Conservation (phyloP, 768 basidiomycete species). For the Russula sp. region DNA sequence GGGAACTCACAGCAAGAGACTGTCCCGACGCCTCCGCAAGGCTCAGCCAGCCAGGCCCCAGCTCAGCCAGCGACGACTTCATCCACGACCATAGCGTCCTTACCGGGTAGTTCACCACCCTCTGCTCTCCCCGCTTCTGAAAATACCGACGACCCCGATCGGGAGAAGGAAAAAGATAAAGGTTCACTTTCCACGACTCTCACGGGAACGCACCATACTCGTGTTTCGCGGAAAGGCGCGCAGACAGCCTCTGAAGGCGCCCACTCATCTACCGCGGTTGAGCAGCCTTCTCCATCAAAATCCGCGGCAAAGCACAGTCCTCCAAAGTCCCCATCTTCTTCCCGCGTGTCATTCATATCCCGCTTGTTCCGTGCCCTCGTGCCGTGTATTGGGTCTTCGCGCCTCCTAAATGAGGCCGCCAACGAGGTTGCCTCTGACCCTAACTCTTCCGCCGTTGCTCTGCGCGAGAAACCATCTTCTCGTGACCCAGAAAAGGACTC, state of each 20-base stretch:
- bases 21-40: conserved; percentile 29
- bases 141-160: conserved; percentile 39
- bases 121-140: conserved; percentile 36
- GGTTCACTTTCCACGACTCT: conserved; percentile 45
- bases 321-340: conserved; percentile 36
- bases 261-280: conserved; percentile 36
- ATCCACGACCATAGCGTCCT: conserved; percentile 24
- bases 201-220: conserved; percentile 44
- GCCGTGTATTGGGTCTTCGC: conserved; percentile 60
- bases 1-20: conserved; percentile 32
- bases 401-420: conserved; percentile 45
- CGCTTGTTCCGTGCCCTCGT: conserved; percentile 60
- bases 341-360: conserved; percentile 55
- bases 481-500: conserved; percentile 32
- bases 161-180: conserved; percentile 47
- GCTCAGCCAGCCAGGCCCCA: conserved; percentile 19
- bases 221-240: conserved; percentile 34
- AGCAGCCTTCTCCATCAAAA: conserved; percentile 29
- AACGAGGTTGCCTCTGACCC: conserved; percentile 35
- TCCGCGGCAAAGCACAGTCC: conserved; percentile 29
- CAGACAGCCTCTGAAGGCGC: conserved; percentile 39
- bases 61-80: conserved; percentile 24
- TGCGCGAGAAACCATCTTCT: conserved; percentile 35
- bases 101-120: conserved; percentile 31
- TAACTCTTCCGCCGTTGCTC: conserved; percentile 28